Evolutionary conservation across 2,329 filamentous ascomycete species (phyloP).

Genomic region (Colletotrichum sp.): DNA sequence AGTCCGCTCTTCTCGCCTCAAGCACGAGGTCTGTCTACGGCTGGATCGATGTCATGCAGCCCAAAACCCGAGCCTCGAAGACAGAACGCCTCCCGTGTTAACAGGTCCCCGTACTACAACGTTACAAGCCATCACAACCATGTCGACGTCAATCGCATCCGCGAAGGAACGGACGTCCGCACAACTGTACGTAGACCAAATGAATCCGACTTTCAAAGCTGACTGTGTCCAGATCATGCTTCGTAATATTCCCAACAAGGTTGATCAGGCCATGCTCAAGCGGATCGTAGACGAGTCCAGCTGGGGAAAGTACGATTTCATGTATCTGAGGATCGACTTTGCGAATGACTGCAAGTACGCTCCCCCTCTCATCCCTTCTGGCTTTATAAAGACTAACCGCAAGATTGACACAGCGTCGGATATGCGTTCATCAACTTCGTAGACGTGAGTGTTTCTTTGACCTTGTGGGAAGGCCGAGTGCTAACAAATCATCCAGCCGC

Average conservation of each 20-base stretch:
- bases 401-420: slow-evolving; percentile 69
- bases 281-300: slow-evolving; percentile 78
- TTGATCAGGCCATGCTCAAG: slow-evolving; percentile 80
- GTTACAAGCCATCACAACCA: slow-evolving; percentile 62
- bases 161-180: slow-evolving; percentile 72
- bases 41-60: slow-evolving; percentile 27
- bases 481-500: slow-evolving; percentile 58
- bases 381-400: not conserved
- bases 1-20: slow-evolving; percentile 27
- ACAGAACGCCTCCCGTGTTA: slow-evolving; percentile 52
- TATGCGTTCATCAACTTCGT: slow-evolving; percentile 98
- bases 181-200: slow-evolving; percentile 65
- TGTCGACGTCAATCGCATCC: slow-evolving; percentile 65
- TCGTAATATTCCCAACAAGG: slow-evolving; percentile 91
- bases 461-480: not conserved
- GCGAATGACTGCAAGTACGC: slow-evolving; percentile 83
- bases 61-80: slow-evolving; percentile 47
- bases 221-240: slow-evolving; percentile 80
- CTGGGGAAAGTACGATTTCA: slow-evolving; percentile 87
- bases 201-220: not conserved
- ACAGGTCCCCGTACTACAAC: slow-evolving; percentile 51
- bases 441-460: slow-evolving; percentile 60
- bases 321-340: slow-evolving; percentile 92
- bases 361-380: not conserved
- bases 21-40: not conserved